Evolutionary conservation across 1,284 basidiomycete genomes (phyloP).

Genomic region (Anthracocystis setariae): DNA sequence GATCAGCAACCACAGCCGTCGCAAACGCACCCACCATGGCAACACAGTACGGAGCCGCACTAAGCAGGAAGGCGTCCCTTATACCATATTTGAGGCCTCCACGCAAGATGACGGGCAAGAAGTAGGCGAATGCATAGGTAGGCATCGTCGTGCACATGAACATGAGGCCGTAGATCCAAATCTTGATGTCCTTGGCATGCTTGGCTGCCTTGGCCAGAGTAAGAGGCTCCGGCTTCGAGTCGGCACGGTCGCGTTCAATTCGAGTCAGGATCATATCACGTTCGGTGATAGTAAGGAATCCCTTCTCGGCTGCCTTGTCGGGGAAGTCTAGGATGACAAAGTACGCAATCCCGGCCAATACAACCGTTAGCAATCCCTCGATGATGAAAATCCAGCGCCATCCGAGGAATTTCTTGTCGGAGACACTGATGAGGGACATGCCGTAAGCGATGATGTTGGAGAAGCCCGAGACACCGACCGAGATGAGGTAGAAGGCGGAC

Average conservation of each 20-base stretch:
- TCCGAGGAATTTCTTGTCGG: slow-evolving; percentile 39
- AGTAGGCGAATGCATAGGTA: slow-evolving; percentile 62
- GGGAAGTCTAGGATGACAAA: slow-evolving; percentile 69
- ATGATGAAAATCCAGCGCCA: slow-evolving; percentile 66
- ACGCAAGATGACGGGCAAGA: slow-evolving; percentile 69
- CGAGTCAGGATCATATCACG: slow-evolving; percentile 68
- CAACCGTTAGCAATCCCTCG: slow-evolving; percentile 49
- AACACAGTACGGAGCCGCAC: slow-evolving; percentile 68
- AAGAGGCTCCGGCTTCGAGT: slow-evolving; percentile 68
- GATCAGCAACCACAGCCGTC: slow-evolving; percentile 68
- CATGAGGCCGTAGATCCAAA: slow-evolving; percentile 69
- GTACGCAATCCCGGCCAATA: slow-evolving; percentile 51
- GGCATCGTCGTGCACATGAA: slow-evolving; percentile 64
- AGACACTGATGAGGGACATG: slow-evolving; percentile 33
- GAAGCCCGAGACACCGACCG: slow-evolving; percentile 68
- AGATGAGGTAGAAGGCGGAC: slow-evolving; percentile 69
- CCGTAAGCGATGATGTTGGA: slow-evolving; percentile 69
- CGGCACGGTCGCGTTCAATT: slow-evolving; percentile 70
- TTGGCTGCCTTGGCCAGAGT: slow-evolving; percentile 65
- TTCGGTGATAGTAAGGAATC: slow-evolving; percentile 69
- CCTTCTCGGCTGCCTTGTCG: slow-evolving; percentile 67
- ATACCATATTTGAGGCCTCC: slow-evolving; percentile 67
- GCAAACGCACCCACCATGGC: slow-evolving; percentile 66
- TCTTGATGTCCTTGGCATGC: slow-evolving; percentile 68
- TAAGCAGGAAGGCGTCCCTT: slow-evolving; percentile 54